Percentiles rank a stretch among this genome's conserved stretches.
Conservation (phyloP, 2,329 filamentous ascomycete genomes). For the Furcasterigmium furcatum region DNA sequence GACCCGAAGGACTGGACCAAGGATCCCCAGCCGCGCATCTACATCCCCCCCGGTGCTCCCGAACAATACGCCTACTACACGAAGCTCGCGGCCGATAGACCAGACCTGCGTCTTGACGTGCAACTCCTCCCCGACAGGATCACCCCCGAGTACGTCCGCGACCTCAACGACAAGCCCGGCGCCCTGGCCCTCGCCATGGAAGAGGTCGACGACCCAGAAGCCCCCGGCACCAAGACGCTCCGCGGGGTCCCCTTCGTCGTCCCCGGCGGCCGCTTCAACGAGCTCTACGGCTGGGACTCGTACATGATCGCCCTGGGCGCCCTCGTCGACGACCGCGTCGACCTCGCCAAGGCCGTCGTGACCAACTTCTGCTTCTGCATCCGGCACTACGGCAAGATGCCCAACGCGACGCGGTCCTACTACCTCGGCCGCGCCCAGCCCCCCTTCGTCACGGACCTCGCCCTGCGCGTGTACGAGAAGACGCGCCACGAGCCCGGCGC, state of each 20-base stretch:
- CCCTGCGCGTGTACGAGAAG: slow-evolving; percentile 85
- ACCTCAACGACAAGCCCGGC: slow-evolving; percentile 84
- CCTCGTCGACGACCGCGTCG: slow-evolving; percentile 77
- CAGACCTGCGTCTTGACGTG: slow-evolving; percentile 85
- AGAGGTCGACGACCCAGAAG: slow-evolving; percentile 60
- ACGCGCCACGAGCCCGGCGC: slow-evolving; percentile 84
- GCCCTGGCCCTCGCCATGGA: slow-evolving; percentile 88
- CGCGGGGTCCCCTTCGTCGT: slow-evolving; percentile 90
- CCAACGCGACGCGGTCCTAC: slow-evolving; percentile 95
- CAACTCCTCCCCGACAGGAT: slow-evolving; percentile 73
- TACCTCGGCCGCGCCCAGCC: slow-evolving; percentile 93
- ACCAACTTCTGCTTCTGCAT: slow-evolving; percentile 98
- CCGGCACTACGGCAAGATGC: slow-evolving; percentile 95
- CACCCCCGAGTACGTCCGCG: slow-evolving; percentile 75
- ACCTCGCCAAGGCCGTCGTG: slow-evolving; percentile 93
- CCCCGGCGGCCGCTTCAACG: slow-evolving; percentile 95
- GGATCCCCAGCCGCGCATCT: slow-evolving; percentile 86
- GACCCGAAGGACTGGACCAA: slow-evolving; percentile 96
- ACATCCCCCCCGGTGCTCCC: slow-evolving; percentile 79
- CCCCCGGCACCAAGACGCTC: slow-evolving; percentile 67
- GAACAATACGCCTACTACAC: slow-evolving; percentile 90
- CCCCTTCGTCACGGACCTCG: slow-evolving; percentile 97
- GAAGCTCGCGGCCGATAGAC: slow-evolving; percentile 71
- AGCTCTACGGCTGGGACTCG: slow-evolving; percentile 97
- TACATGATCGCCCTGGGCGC: slow-evolving; percentile 97